Conservation (phyloP, 1,284 basidiomycete genomes). For the Trichosporon coremiiforme region DNA sequence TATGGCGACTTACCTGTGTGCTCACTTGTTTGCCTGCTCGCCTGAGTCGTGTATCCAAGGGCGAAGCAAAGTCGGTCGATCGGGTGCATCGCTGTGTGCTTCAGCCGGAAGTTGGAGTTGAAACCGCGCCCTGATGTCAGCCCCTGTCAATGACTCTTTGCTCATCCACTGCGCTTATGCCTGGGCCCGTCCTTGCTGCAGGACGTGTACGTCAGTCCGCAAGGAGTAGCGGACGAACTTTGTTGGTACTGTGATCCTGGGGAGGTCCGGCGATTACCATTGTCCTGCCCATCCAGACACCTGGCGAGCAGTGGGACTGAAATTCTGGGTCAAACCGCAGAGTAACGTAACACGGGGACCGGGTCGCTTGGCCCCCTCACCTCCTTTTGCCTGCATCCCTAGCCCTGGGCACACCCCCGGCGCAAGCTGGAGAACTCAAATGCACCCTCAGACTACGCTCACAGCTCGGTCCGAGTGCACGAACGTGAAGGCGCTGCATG, state of each 20-base stretch:
- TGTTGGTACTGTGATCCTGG: too few relatives aligned
- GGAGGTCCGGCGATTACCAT: too few relatives aligned
- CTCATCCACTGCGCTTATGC: neutral
- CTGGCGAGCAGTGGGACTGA: neutral
- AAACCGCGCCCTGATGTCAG: neutral
- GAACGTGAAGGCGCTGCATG: too few relatives aligned
- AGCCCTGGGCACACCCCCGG: too few relatives aligned
- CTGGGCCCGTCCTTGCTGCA: too few relatives aligned
- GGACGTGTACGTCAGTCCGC: neutral
- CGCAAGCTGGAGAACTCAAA: too few relatives aligned
- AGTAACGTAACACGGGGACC: too few relatives aligned
- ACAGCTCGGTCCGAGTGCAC: too few relatives aligned
- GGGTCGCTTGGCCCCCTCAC: too few relatives aligned
- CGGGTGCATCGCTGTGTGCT: neutral
- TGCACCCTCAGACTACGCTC: too few relatives aligned
- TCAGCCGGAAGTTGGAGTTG: neutral
- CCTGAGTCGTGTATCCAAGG: neutral
- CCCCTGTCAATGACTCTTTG: neutral
- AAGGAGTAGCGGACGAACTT: neutral
- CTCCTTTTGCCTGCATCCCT: too few relatives aligned
- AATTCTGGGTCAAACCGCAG: neutral
- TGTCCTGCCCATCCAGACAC: too few relatives aligned
- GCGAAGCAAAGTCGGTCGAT: neutral
- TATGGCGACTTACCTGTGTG: neutral
- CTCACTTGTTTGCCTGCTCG: neutral